Evolutionary conservation across 768 basidiomycete genomes (phyloP).

Genomic region (Russula foetens): DNA sequence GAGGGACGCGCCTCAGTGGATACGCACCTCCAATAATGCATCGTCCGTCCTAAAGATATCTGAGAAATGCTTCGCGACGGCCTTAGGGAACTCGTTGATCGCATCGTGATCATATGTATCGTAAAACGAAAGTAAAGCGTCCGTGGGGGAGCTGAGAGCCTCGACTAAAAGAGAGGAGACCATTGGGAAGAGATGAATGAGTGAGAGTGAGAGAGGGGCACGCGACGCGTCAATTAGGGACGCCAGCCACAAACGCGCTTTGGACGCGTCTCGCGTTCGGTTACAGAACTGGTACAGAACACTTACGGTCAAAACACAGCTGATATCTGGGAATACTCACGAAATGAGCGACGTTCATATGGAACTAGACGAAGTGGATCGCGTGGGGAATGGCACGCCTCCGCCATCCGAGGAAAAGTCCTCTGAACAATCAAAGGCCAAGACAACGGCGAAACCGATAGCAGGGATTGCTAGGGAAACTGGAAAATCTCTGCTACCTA

Average conservation of each 20-base stretch:
- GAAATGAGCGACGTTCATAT: conserved; percentile 8
- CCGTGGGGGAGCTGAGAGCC: conserved; percentile 16
- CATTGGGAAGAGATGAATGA: too few relatives aligned
- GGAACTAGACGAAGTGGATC: conserved; percentile 6
- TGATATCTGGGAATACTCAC: neutral
- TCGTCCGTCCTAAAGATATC: conserved; percentile 24
- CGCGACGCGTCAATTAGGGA: conserved; percentile 6
- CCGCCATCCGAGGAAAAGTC: neutral
- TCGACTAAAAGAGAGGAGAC: conserved; percentile 18
- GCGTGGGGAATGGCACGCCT: neutral
- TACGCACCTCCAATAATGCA: conserved; percentile 23
- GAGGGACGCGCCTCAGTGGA: neutral
- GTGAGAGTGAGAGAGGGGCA: neutral
- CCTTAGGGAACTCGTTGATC: conserved; percentile 24
- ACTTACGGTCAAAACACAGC: too few relatives aligned
- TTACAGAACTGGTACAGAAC: neutral
- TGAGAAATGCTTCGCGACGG: conserved; percentile 27
- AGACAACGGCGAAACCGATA: conserved; percentile 16
- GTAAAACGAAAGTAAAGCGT: conserved; percentile 14
- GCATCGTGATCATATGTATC: conserved; percentile 3
- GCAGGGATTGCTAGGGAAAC: conserved; percentile 28
- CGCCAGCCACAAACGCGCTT: conserved; percentile 19
- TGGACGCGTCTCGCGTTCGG: neutral
- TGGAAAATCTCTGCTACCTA: conserved; percentile 70
- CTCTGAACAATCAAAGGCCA: conserved; percentile 3